phyloP scores from a whole-genome alignment of 116 monocot genomes.

The Zostera marina region DNA sequence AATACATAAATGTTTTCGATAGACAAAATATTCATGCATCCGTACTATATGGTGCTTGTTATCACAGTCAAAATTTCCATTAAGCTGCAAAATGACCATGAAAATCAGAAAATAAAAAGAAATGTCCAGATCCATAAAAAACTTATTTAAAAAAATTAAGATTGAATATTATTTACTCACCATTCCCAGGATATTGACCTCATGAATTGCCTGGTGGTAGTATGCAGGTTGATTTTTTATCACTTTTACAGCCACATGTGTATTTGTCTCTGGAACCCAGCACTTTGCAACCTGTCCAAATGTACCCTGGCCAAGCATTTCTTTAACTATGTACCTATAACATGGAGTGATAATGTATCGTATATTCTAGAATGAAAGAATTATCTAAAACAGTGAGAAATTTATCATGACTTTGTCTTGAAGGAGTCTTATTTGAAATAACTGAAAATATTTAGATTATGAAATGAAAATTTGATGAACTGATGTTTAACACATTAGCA shows the following conservation, averaged over 20 bases:
- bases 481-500: background rate
- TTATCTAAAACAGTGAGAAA: background rate
- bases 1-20: conserved; percentile 78
- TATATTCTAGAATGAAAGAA: background rate
- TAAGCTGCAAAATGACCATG: conserved; percentile 51
- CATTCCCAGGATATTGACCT: conserved; percentile 59
- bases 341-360: background rate
- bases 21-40: conserved; percentile 72
- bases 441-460: background rate
- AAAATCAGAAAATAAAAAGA: background rate
- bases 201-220: conserved; percentile 72
- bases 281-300: conserved; percentile 98
- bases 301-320: conserved; percentile 93
- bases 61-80: conserved; percentile 57
- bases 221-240: conserved; percentile 96
- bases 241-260: conserved; percentile 84
- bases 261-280: conserved; percentile 59
- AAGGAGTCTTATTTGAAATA: background rate
- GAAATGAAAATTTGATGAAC: background rate
- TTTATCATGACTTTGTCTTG: too few species aligned
- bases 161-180: conserved; percentile 20
- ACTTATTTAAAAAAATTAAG: background rate
- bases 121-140: background rate
- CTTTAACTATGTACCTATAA: conserved; percentile 81
- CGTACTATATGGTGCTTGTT: conserved; percentile 78